A percentile compares a stretch with the other conserved stretches of the same genome.
phyloP scores from a whole-genome alignment of 768 basidiomycete species.

The Sistotremastrum suecicum region DNA sequence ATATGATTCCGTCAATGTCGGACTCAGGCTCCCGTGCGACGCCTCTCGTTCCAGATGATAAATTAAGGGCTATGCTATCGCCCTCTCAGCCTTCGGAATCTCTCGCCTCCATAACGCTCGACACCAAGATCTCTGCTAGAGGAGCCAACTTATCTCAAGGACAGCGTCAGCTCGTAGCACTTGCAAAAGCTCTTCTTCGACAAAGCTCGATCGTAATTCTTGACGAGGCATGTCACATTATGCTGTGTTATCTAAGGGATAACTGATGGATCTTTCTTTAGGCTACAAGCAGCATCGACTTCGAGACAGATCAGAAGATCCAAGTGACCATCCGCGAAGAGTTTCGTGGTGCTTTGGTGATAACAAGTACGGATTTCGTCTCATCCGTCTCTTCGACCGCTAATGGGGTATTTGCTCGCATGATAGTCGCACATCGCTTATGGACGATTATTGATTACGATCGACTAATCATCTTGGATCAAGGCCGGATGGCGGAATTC shows the following conservation, averaged over 20 bases:
- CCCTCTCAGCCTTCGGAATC: not conserved
- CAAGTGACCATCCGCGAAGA: conserved; percentile 24
- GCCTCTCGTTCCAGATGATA: not conserved
- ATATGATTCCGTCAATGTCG: conserved; percentile 11
- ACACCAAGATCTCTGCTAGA: conserved; percentile 22
- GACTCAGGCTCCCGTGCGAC: conserved; percentile 3
- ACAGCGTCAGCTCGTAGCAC: conserved; percentile 22
- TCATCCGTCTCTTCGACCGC: no score
- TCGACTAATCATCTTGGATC: conserved; percentile 10
- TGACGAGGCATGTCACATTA: conserved; percentile 13
- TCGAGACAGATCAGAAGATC: conserved; percentile 16
- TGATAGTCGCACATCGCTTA: conserved; percentile 12
- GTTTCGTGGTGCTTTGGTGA: conserved; percentile 19
- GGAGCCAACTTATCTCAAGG: conserved; percentile 29
- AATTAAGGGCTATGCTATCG: not conserved
- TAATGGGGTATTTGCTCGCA: no score
- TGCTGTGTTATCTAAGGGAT: conserved; percentile 8
- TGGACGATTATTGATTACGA: conserved; percentile 16
- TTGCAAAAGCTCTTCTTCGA: conserved; percentile 13
- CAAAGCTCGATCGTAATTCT: conserved; percentile 12
- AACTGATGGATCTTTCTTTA: conserved; percentile 13
- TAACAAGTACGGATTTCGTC: conserved; percentile 5
- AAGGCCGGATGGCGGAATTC: conserved; percentile 34
- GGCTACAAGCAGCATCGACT: conserved; percentile 8
- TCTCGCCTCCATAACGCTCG: conserved; percentile 7